Percentiles rank a stretch among this genome's conserved stretches.
These are phyloP conservation scores for Endothia cerciana DNA, from an alignment of 2,329 filamentous ascomycete species.

Conservation along the genomic window DNA sequence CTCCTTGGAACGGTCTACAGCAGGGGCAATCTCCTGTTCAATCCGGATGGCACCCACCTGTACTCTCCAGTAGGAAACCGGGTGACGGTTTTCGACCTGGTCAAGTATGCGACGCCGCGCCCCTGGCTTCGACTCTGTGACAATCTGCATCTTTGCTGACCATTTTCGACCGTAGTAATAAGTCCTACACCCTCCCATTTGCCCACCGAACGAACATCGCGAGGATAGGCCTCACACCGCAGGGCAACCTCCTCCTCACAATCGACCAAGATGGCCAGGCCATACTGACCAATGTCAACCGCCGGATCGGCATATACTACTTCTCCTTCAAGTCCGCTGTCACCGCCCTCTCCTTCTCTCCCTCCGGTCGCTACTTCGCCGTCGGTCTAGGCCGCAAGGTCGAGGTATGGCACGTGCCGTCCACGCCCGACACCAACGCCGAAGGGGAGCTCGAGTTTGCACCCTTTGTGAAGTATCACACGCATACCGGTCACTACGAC, in stretches of 20 bases:
- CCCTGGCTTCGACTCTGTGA: slow-evolving; percentile 35
- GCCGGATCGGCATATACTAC: slow-evolving; percentile 86
- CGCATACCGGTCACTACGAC: slow-evolving; percentile 88
- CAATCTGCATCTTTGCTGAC: slow-evolving; percentile 34
- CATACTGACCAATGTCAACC: slow-evolving; percentile 87
- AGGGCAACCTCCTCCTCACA: slow-evolving; percentile 88
- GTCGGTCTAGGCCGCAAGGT: slow-evolving; percentile 85
- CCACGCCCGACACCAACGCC: slow-evolving; percentile 77
- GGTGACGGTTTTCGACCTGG: slow-evolving; percentile 93
- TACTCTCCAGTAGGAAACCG: slow-evolving; percentile 96
- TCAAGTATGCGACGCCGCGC: slow-evolving; percentile 67
- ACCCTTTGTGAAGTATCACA: slow-evolving; percentile 86
- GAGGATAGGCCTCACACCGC: slow-evolving; percentile 83
- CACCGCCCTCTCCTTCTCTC: slow-evolving; percentile 85
- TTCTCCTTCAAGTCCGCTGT: slow-evolving; percentile 91
- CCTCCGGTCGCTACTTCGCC: slow-evolving; percentile 87
- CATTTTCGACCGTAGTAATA: slow-evolving; percentile 62
- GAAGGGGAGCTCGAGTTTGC: slow-evolving; percentile 91
- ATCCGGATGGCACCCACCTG: slow-evolving; percentile 91
- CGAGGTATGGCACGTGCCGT: slow-evolving; percentile 95
- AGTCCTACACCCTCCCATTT: slow-evolving; percentile 85
- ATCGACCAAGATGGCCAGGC: slow-evolving; percentile 94
- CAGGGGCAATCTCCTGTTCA: slow-evolving; percentile 96
- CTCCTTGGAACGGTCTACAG: slow-evolving; percentile 97
- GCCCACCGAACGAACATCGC: slow-evolving; percentile 93